These are phyloP conservation scores for Malassezia caprae DNA, from an alignment of 1,284 basidiomycete genomes.

Conservation along the genomic window DNA sequence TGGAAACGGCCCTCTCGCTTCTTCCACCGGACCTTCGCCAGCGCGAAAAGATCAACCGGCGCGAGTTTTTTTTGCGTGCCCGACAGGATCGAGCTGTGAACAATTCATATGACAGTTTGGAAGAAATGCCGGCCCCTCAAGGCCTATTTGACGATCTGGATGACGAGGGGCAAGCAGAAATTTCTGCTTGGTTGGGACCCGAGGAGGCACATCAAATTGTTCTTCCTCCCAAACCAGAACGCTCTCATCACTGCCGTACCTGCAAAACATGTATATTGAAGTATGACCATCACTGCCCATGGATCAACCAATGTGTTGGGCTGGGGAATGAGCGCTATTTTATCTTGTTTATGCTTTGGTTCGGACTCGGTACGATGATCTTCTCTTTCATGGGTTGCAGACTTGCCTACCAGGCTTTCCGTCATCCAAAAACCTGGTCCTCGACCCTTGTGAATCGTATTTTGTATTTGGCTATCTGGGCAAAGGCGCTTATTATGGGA, in stretches of 20 bases:
- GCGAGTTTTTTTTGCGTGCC: not conserved
- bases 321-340: conserved; percentile 92
- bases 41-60: conserved; percentile 29
- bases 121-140: not conserved
- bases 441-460: conserved; percentile 59
- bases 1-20: conserved; percentile 29
- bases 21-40: conserved; percentile 41
- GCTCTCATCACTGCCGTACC: conserved; percentile 87
- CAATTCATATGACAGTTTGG: no score
- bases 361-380: conserved; percentile 30
- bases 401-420: conserved; percentile 13
- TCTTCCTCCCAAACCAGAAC: conserved; percentile 63
- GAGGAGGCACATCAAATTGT: conserved; percentile 30
- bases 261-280: conserved; percentile 85
- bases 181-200: conserved; percentile 34
- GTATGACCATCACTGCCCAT: conserved; percentile 57
- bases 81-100: not conserved
- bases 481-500: conserved; percentile 63
- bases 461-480: conserved; percentile 55
- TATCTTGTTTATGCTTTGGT: conserved; percentile 71
- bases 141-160: conserved; percentile 21
- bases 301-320: conserved; percentile 94
- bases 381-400: conserved; percentile 23
- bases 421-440: conserved; percentile 54
- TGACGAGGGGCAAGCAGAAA: conserved; percentile 37